A percentile compares a stretch with the other conserved stretches of the same genome.
Evolutionary conservation across 106 monocot genomes (phyloP).

Genomic region (Cymbidium sinense): DNA sequence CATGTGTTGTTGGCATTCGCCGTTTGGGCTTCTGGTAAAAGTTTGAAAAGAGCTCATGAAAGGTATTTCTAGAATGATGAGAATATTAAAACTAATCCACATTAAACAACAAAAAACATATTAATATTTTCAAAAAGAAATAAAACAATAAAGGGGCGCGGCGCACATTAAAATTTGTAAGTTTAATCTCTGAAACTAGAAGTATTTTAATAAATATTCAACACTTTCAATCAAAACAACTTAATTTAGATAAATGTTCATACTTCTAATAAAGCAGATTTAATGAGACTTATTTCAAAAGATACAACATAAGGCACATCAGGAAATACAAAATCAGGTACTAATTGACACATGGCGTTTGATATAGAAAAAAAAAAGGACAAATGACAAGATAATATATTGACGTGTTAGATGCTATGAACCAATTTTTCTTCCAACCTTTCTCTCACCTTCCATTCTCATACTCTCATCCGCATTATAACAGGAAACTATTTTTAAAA

Average conservation of each 20-base stretch:
- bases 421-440: no score
- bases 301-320: background rate
- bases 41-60: background rate
- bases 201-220: no score
- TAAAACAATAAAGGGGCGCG: background rate
- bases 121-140: background rate
- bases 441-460: no score
- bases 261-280: background rate
- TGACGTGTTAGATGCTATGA: no score
- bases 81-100: background rate
- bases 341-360: background rate
- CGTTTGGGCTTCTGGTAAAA: slow-evolving; percentile 59
- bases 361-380: background rate
- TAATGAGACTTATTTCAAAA: background rate
- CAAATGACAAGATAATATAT: background rate
- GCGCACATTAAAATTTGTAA: no score
- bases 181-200: no score
- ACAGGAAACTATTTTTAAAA: no score
- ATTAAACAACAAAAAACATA: background rate
- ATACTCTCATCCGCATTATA: no score
- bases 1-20: slow-evolving; percentile 31
- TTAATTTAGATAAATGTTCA: background rate
- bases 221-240: no score
- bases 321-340: background rate
- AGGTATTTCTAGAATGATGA: background rate